phyloP scores from a whole-genome alignment of 2,329 filamentous ascomycete genomes.

The Trichoderma cornu-damae region DNA sequence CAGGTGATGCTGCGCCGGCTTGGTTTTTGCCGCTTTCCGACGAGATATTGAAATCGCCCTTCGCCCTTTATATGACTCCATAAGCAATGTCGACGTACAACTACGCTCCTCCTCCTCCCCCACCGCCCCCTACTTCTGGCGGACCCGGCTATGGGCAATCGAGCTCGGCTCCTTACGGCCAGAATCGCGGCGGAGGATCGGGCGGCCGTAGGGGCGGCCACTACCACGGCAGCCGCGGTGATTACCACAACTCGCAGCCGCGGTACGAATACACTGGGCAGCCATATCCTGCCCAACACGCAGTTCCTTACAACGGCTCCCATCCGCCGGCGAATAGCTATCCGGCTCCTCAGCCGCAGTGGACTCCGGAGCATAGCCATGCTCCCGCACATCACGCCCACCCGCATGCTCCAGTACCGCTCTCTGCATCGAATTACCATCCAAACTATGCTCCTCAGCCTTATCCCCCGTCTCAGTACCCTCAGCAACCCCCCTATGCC shows the following conservation, averaged over 20 bases:
- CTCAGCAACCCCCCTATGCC: conserved; percentile 43
- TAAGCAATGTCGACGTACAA: conserved; percentile 45
- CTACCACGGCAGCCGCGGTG: conserved; percentile 35
- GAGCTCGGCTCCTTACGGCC: conserved; percentile 33
- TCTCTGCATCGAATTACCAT: conserved; percentile 53
- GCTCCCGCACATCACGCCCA: conserved; percentile 38
- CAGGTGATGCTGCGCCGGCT: not conserved
- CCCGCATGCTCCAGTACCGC: conserved; percentile 43
- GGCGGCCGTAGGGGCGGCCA: conserved; percentile 37
- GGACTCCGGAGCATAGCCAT: conserved; percentile 36
- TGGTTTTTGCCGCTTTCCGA: not conserved
- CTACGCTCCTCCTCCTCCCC: conserved; percentile 48
- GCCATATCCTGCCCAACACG: conserved; percentile 32
- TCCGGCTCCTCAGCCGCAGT: conserved; percentile 38
- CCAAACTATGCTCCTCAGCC: conserved; percentile 54
- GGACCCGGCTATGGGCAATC: conserved; percentile 39
- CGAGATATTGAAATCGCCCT: not conserved
- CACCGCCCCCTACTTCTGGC: conserved; percentile 36
- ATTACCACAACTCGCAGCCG: conserved; percentile 39
- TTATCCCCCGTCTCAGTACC: conserved; percentile 41
- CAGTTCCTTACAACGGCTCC: conserved; percentile 30
- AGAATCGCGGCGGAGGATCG: conserved; percentile 36
- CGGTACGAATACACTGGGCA: conserved; percentile 43
- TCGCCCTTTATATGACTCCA: not conserved
- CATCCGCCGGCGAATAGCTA: conserved; percentile 37